Evolutionary conservation across 2,329 filamentous ascomycete genomes (phyloP), one percentile per base, ranked within the genome.

Genomic region (Diplodia intermedia): DNA sequence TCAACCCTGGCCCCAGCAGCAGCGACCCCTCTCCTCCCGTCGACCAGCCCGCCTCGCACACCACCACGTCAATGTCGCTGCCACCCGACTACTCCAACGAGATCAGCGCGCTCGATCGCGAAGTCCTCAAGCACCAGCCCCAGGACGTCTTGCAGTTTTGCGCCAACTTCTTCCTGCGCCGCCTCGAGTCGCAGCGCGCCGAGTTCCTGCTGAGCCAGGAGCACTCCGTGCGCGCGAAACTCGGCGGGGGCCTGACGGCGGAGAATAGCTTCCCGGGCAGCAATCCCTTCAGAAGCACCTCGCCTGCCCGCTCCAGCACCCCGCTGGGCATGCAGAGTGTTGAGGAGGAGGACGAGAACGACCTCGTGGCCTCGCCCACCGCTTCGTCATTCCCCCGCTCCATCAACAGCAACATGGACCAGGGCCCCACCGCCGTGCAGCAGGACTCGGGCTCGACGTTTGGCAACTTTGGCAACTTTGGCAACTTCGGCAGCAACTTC

Each of bases 271-370:
- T 96, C 80, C 91, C 90, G 69, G 93, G 91, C 79, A 84, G 83
- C 79, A 95, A 94, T 80, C 92, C 91, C 43, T 94, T 94, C 74
- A 50, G 54, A 56, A 65, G 60, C 67, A 77, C 76, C 53, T 75
- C 76, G 57, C 77, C 78, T 72, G 78, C 75, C 72, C 73, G 72
- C 69, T 82, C 81, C 71, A 81, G 83, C 71, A 83, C 81, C 73
- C 78, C 76, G 74, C 71, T 79, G 69, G 78, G 78, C 73, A 86
- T 87, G 80, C 86, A 85, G 70, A 87, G 91, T 70, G 89, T 94
- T 69, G 83, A 86, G 69, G 93, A 96, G 80, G 93, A 96, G 75
- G 93, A 97, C 65, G 91, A 94, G 78, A 89, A 88, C 76, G 92
- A 94, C 75, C 84, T 83, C 70, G 85, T 94, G 75, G 88, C 88